Evolutionary conservation across 176 grass and related monocot genomes (phyloP), one percentile per base, ranked within the genome.

Genomic region (Echinochloa phyllopogon): DNA sequence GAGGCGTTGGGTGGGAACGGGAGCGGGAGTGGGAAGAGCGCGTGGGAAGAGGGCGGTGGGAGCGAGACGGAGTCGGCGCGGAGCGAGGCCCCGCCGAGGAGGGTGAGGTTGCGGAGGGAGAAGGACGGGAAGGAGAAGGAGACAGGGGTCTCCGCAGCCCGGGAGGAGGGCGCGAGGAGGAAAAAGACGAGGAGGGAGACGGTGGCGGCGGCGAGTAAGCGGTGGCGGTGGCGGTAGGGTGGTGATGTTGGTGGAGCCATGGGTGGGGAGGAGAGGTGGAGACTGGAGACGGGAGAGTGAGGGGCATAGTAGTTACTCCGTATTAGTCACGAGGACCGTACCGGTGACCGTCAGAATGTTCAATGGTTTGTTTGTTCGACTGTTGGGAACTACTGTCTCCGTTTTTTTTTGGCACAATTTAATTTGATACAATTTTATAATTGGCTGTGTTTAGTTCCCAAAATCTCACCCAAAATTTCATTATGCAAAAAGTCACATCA

Each of bases 11-110:
- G 25, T 0, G 75, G 47, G 25, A 84, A 88, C 2, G 53, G 79
- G 53, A 77, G 79, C 24, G 80, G 80, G 56, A 78, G 74, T 11
- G 65, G 80, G 56, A 83, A 88, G 37, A 88, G 44, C 23, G 74
- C 80, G 33, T 63, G 74, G 65, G 86, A 88, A 24, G 74, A 88
- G 18, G 86, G 81, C 44, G 72, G 72, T 8, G 8, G 27, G 71
- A 74, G 71, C 3, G 40, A 36, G 57, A 78, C 24, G 58, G 77
- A 65, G 59, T 63, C 77, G 77, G 77, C 77, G 77, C 60, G 25
- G 25, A 65, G 77, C 42, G 77, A 65, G 59, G 77, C 77, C 43
- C 59, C 60, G 42, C 60, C 77, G 77, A 79, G 77, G 77, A 79
- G 60, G 60, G 59, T 79, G 60, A 79, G 42, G 59, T 79, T 79